Evolutionary conservation across 179 eudicot species (phyloP), one percentile per base, ranked within the genome.

Genomic region (Spinacia oleracea): DNA sequence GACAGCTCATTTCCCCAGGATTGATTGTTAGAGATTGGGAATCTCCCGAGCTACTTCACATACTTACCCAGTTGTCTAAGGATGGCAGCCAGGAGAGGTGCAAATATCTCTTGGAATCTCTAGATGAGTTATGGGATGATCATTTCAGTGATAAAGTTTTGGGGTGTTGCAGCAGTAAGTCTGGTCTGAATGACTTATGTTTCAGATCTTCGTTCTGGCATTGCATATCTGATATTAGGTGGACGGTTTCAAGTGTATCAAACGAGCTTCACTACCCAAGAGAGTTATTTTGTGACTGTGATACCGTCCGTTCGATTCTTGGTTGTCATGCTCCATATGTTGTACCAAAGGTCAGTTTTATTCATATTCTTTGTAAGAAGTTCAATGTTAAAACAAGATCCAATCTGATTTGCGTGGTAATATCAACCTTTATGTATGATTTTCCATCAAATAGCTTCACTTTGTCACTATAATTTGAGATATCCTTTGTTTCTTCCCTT

Each of bases 121-220:
- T 96, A 77, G 99, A 92, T 87, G 82, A 78, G 32, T 60, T 92
- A 14, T 94, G 99, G 99, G 96, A 96, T 81, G 88, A 85, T 46
- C 83, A 80, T 86, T 92, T 85, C 80, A 75, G 88, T 82, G 89
- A 91, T 68, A 96, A 88, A 86, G 85, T 82, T 78, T 77, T 80
- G 46, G 89, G 90, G 80, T 82, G 78, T 56, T 88, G 82, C 73
- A 78, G 63, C 64, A 72, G 66, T 76, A 79, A 75, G 74, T 81
- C 85, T 20, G 76, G 83, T 71, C 90, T 79, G 64, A 87, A 76
- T 75, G 81, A 76, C 71, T 84, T 76, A 79, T 67, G 74, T 31
- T 89, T 89, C 75, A 89, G 77, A 67, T 91, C 98, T 60, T 96
- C 98, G 5, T 34, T 93, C 62, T 77, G 85, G 70, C 84, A 82